Conservation (phyloP, 73 alveolate genomes). For the Paramecium octaurelia region DNA sequence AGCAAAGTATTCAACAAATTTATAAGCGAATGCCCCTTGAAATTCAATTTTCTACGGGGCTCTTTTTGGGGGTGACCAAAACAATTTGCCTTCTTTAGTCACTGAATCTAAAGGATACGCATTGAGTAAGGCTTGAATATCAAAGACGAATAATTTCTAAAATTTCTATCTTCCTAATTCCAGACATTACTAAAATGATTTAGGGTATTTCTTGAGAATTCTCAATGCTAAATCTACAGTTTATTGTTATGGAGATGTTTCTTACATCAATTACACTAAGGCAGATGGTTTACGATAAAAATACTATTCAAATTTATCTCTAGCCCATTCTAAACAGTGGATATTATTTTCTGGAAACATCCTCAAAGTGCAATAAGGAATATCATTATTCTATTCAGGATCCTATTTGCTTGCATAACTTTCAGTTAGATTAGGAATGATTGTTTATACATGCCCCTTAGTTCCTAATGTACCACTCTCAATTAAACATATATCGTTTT, state of each 20-base stretch:
- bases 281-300: conserved; percentile 81
- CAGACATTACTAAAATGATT: conserved; percentile 78
- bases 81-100: conserved; percentile 90
- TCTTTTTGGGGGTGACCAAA: conserved; percentile 98
- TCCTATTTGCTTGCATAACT: conserved; percentile 84
- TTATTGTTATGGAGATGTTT: conserved; percentile 71
- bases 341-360: conserved; percentile 97
- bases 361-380: conserved; percentile 95
- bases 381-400: conserved; percentile 89
- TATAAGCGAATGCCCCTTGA: conserved; percentile 66
- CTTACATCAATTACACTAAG: conserved; percentile 68
- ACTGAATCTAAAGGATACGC: conserved; percentile 87
- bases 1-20: conserved; percentile 81
- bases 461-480: conserved; percentile 98
- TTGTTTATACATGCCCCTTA: conserved; percentile 88
- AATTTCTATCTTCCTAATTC: conserved; percentile 74
- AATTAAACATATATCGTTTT: conserved; percentile 92
- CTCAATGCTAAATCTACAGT: conserved; percentile 75
- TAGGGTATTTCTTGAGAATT: conserved; percentile 64
- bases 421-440: conserved; percentile 89
- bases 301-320: conserved; percentile 89
- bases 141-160: conserved; percentile 69
- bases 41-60: conserved; percentile 79
- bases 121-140: conserved; percentile 69
- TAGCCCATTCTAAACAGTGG: conserved; percentile 99